Conservation (phyloP, 495 filamentous ascomycete genomes). For the Apiosordaria backusii region DNA sequence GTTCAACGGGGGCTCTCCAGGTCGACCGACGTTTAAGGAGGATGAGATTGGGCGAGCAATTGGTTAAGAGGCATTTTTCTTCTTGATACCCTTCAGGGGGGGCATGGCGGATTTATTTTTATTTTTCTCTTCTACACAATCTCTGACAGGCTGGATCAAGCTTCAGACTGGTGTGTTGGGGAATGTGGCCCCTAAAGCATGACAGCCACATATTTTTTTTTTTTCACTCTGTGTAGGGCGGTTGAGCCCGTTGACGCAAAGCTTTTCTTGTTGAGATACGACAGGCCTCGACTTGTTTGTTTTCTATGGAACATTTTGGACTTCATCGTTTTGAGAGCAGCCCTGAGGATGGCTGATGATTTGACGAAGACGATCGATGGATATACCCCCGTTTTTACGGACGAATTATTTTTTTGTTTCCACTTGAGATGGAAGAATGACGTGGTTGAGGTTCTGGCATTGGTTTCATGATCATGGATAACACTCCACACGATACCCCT, state of each 20-base stretch:
- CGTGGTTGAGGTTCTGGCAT: not conserved
- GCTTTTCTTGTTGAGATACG: not conserved
- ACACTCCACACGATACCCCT: not conserved
- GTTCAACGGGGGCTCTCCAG: slow-evolving; percentile 37
- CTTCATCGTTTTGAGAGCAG: not conserved
- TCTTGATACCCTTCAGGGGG: not conserved
- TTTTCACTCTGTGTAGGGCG: not conserved
- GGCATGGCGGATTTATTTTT: not conserved
- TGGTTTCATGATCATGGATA: not conserved
- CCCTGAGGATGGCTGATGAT: slow-evolving; percentile 10
- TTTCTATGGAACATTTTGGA: not conserved
- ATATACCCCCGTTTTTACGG: slow-evolving; percentile 26
- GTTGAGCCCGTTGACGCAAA: not conserved
- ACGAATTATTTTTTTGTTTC: not conserved
- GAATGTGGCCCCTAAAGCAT: not conserved
- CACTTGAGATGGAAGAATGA: not conserved
- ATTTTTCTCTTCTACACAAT: not conserved
- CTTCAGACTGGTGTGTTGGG: not conserved
- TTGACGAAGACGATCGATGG: slow-evolving; percentile 22
- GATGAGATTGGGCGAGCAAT: slow-evolving; percentile 45
- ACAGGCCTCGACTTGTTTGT: not conserved
- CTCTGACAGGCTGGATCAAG: not conserved
- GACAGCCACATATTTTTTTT: no score
- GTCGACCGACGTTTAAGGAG: slow-evolving; percentile 36
- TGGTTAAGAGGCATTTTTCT: slow-evolving; percentile 29